A percentile compares a stretch with the other conserved stretches of the same genome.
Conservation (phyloP, 352 stramenopile species). For the Pythium myriotylum region DNA sequence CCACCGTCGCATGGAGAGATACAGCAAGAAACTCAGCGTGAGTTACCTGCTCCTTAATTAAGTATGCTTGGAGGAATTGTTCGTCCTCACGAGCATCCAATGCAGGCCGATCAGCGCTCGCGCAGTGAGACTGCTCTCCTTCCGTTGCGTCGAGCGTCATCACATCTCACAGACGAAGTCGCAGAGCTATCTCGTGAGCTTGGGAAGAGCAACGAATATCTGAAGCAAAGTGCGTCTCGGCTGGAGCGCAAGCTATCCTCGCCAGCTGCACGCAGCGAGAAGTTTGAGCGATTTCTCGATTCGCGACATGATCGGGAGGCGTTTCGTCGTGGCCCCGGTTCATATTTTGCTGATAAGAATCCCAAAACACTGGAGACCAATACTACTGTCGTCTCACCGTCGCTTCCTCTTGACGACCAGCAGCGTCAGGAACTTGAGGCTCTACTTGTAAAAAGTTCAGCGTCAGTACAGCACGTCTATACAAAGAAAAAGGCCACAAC, state of each 20-base stretch:
- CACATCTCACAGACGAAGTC: not conserved
- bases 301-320: slow-evolving; percentile 24
- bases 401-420: slow-evolving; percentile 18
- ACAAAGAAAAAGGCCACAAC: slow-evolving; percentile 6
- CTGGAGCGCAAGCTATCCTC: slow-evolving; percentile 43
- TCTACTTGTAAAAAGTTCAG: slow-evolving; percentile 2
- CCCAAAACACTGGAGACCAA: not conserved
- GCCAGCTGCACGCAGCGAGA: slow-evolving; percentile 26
- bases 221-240: slow-evolving; percentile 34
- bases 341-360: slow-evolving; percentile 19
- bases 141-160: slow-evolving; percentile 7
- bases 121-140: slow-evolving; percentile 22
- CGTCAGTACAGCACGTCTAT: not conserved
- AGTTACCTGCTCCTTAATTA: not conserved
- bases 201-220: slow-evolving; percentile 51
- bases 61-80: not conserved
- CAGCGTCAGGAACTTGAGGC: slow-evolving; percentile 20
- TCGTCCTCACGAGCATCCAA: not conserved
- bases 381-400: not conserved
- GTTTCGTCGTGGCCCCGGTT: slow-evolving; percentile 39
- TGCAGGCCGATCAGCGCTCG: slow-evolving; percentile 12
- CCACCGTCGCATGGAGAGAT: slow-evolving; percentile 10
- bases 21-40: slow-evolving; percentile 12
- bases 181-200: slow-evolving; percentile 51
- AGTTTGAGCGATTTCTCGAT: slow-evolving; percentile 43